Conservation (phyloP, 148 eudicot genomes). For the Gaultheria prostrata region DNA sequence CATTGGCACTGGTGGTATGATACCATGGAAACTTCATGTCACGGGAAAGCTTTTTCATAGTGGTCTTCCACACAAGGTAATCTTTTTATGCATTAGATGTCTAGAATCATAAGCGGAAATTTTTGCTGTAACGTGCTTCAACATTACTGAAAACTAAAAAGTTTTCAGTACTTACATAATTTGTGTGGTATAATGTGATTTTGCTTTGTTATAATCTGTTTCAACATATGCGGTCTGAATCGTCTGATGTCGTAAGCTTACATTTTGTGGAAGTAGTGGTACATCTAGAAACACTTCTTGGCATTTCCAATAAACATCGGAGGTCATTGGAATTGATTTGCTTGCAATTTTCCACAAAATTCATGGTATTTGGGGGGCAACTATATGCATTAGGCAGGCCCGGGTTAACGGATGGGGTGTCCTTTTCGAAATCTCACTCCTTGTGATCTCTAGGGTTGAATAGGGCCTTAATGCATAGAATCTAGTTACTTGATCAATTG, state of each 20-base stretch:
- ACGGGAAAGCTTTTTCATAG: slow-evolving; percentile 96
- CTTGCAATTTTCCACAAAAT: background rate
- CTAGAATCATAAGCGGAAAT: background rate
- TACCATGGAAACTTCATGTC: slow-evolving; percentile 87
- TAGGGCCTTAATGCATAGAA: background rate
- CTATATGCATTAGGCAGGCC: background rate
- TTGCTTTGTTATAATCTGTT: background rate
- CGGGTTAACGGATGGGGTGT: background rate
- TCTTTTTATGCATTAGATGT: background rate
- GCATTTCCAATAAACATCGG: background rate
- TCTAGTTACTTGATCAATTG: background rate
- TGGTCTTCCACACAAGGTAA: slow-evolving; percentile 94
- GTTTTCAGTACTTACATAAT: too few species aligned
- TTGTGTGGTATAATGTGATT: too few species aligned
- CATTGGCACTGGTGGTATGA: slow-evolving; percentile 93
- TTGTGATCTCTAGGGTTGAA: background rate
- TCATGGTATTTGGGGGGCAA: background rate
- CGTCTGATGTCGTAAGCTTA: background rate
- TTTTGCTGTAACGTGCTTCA: background rate
- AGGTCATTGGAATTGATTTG: background rate
- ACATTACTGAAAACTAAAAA: background rate
- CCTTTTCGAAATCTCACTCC: background rate
- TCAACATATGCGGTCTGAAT: background rate
- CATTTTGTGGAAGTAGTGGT: background rate
- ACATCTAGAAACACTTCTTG: background rate